Evolutionary conservation across 2,329 filamentous ascomycete genomes (phyloP), one percentile per base, ranked within the genome.

Genomic region (Aspergillus floridensis): DNA sequence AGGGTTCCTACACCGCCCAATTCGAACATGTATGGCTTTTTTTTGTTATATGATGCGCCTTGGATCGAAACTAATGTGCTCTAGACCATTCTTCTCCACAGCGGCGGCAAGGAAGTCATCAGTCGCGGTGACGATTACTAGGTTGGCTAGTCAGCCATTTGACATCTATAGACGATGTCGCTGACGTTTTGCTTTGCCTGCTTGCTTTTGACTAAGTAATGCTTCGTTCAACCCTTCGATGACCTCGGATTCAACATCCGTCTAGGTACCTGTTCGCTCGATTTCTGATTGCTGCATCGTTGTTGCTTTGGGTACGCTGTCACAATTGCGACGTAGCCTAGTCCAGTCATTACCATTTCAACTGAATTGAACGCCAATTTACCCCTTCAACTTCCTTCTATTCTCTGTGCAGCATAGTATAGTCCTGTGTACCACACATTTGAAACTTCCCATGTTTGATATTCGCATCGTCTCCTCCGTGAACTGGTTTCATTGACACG

Each of bases 1-100:
- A 81, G 62, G 86, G 85, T 2, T 87, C 85, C 1, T 88, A 87
- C 68, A 81, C 83, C 5, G 86, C 86, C 10, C 86, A 88, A 65
- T 88, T 84, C 68, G 86, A 88, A 74, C 86, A 84, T 72, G 77
- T 80, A 68, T 58, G 74, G 41, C 24, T 14, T 16, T 48, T 24
- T 21, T 22, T 4, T 14, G 14, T 19, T 11, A 11, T 4, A 6
- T n/a, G 14, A 12, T 7, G 1, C 22, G 19, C 5, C 11, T 21
- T n/a, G 16, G 6, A 3, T 49, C 16, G 19, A 49, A 22, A 47
- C 55, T 66, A 48, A 65, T 44, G 19, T 56, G 63, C 61, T 22
- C 0, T 59, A 83, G 81, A 84, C 82, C 0, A 75, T 83, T 51
- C 58, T 84, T 32, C 69, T 83, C 26, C 74, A 78, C 16, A 74